Conservation (phyloP, 768 basidiomycete species). For the Mycena vulgaris region DNA sequence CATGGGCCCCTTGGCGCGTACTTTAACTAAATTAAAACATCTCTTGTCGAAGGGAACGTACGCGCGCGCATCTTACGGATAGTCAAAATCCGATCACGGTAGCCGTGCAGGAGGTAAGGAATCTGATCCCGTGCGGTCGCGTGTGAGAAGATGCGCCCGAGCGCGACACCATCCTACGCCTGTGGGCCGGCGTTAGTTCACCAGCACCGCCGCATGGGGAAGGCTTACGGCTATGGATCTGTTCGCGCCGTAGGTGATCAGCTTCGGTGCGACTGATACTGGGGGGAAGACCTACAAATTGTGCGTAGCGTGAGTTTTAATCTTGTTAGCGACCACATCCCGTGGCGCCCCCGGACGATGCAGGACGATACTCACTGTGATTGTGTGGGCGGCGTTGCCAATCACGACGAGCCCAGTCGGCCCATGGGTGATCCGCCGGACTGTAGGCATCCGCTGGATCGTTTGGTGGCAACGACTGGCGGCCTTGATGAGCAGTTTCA, state of each 20-base stretch:
- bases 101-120: neutral
- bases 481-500: neutral
- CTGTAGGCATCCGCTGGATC: neutral
- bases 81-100: too few species aligned
- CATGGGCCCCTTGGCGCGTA: too few species aligned
- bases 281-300: neutral
- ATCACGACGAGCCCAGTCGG: neutral
- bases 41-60: too few species aligned
- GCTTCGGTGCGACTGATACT: neutral
- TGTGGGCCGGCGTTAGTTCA: neutral
- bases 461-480: neutral
- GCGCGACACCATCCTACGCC: constrained; percentile 9
- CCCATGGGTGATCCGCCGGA: neutral
- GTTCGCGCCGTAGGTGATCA: neutral
- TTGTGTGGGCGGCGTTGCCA: constrained; percentile 16
- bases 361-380: neutral
- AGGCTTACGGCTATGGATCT: constrained; percentile 10
- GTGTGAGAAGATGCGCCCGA: constrained; percentile 2
- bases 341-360: too few species aligned
- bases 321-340: too few species aligned
- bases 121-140: neutral
- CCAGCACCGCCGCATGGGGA: neutral
- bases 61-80: too few species aligned
- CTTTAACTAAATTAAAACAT: too few species aligned
- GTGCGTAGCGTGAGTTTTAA: constrained; percentile 4